Evolutionary conservation across 176 grass and related monocot species (phyloP).

Genomic region (Ensete glaucum): DNA sequence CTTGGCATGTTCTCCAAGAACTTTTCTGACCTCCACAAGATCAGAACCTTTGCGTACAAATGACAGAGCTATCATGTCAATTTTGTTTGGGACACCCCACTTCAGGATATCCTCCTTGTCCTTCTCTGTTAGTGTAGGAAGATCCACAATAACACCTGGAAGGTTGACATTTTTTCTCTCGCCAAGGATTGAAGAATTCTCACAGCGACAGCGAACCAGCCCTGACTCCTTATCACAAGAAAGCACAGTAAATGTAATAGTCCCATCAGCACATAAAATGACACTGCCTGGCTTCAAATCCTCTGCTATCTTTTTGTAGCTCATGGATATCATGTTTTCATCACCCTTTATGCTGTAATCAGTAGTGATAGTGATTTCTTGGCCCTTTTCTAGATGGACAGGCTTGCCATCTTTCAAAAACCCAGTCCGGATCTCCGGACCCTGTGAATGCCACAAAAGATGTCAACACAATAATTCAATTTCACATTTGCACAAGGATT

Average conservation of each 20-base stretch:
- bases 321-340: constrained; percentile 20
- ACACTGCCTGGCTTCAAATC: constrained; percentile 9
- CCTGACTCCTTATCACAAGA: constrained; percentile 2
- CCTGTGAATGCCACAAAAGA: not conserved
- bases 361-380: constrained; percentile 10
- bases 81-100: constrained; percentile 21
- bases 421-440: constrained; percentile 17
- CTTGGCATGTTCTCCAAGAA: constrained; percentile 15
- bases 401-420: constrained; percentile 22
- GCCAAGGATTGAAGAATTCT: constrained; percentile 11
- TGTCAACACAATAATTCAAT: not conserved
- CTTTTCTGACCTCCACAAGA: constrained; percentile 4
- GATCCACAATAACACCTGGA: constrained; percentile 12
- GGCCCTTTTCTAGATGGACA: not conserved
- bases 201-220: constrained; percentile 7
- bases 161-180: constrained; percentile 22
- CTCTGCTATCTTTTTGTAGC: constrained; percentile 15
- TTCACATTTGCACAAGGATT: too few species aligned
- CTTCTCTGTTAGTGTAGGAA: constrained; percentile 17
- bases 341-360: constrained; percentile 17
- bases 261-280: constrained; percentile 13
- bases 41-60: constrained; percentile 19
- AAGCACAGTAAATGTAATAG: constrained; percentile 7
- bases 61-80: constrained; percentile 14
- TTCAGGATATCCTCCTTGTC: constrained; percentile 10